A percentile compares a stretch with the other conserved stretches of the same genome.
These are phyloP conservation scores for Syncephalastrum racemosum DNA, from an alignment of 371 early-diverging fungal genomes.

Conservation along the genomic window DNA sequence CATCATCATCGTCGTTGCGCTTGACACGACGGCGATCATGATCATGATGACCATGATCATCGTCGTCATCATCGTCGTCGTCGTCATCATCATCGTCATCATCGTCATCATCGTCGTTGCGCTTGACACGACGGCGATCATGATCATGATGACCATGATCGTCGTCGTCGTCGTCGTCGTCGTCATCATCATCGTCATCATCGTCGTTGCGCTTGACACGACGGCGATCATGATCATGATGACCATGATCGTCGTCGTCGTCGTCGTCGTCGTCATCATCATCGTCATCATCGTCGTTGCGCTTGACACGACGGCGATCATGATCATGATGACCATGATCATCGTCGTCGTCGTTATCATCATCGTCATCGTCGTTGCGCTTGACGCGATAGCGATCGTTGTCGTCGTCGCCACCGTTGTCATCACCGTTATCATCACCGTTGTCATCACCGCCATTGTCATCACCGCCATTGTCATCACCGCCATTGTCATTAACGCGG, in stretches of 20 bases:
- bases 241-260: too few species aligned
- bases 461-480: neutral
- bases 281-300: neutral
- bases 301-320: neutral
- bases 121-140: neutral
- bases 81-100: neutral
- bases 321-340: too few species aligned
- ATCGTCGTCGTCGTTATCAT: too few species aligned
- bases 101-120: neutral
- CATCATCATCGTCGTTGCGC: neutral
- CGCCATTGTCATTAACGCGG: neutral
- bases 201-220: neutral
- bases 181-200: neutral
- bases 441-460: neutral
- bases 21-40: neutral
- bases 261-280: neutral
- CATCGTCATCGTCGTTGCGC: neutral
- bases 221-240: too few species aligned
- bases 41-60: too few species aligned
- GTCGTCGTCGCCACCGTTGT: neutral
- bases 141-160: neutral
- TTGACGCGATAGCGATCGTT: neutral
- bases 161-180: neutral
- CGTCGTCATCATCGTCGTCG: neutral
- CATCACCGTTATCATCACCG: neutral